These are phyloP conservation scores for Leccinum disarticulatum DNA, from an alignment of 768 basidiomycete species.

Conservation along the genomic window DNA sequence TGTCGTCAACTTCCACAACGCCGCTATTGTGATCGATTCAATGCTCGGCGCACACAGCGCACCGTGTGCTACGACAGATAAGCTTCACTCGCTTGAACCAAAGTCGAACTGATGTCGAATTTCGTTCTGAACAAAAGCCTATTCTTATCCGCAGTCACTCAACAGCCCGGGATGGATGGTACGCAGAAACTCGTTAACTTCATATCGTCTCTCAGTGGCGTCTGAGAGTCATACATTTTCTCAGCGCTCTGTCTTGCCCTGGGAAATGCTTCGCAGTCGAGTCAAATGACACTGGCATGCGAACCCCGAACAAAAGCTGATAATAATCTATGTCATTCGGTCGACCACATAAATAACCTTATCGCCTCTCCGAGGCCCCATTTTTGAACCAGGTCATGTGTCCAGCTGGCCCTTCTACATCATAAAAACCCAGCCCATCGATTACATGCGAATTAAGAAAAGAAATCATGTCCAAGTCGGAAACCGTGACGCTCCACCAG, in stretches of 20 bases:
- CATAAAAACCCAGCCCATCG: neutral
- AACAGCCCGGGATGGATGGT: neutral
- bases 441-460: neutral
- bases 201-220: neutral
- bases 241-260: neutral
- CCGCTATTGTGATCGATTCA: no score
- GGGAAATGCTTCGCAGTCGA: neutral
- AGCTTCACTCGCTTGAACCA: no score
- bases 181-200: neutral
- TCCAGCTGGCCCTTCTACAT: neutral
- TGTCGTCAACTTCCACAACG: no score
- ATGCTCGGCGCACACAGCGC: no score
- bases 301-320: neutral
- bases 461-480: conserved; percentile 10
- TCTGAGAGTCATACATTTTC: neutral
- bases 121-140: neutral
- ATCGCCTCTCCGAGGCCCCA: neutral
- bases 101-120: no score
- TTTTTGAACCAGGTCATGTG: conserved; percentile 18
- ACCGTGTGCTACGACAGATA: no score
- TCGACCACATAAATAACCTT: neutral
- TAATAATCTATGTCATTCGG: neutral
- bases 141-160: neutral
- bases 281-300: neutral
- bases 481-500: conserved; percentile 30